Evolutionary conservation across 2,329 filamentous ascomycete species (phyloP).

Genomic region (Hymenoscyphus repandus): DNA sequence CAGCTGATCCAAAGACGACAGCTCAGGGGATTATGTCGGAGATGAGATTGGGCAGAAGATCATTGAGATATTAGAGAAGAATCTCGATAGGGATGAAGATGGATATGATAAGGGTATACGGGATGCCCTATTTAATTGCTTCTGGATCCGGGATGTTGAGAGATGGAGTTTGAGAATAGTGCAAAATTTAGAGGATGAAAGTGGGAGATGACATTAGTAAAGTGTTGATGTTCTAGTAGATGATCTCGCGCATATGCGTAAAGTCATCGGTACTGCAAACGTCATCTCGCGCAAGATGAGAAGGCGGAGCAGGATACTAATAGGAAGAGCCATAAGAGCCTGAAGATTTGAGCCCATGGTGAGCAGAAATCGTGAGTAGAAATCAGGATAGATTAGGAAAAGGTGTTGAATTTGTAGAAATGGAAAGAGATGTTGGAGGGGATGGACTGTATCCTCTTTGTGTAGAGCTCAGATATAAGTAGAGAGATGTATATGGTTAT

Average conservation of each 20-base stretch:
- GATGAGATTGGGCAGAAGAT: not conserved
- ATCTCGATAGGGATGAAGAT: not conserved
- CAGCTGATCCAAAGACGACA: not conserved
- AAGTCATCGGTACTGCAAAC: constrained; percentile 15
- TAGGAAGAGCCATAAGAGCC: constrained; percentile 51
- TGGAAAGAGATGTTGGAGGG: too few species aligned
- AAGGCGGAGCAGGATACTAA: too few species aligned
- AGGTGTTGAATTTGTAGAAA: not conserved
- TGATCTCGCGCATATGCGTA: not conserved
- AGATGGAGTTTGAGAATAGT: not conserved
- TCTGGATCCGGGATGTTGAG: not conserved
- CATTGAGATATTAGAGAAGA: not conserved
- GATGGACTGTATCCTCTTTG: too few species aligned
- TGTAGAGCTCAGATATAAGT: too few species aligned
- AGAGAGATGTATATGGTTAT: too few species aligned
- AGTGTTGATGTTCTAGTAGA: too few species aligned
- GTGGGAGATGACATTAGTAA: constrained; percentile 41
- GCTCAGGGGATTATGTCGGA: not conserved
- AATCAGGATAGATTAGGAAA: not conserved
- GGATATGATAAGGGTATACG: not conserved
- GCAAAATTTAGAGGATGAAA: not conserved
- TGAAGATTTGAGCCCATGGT: constrained; percentile 56
- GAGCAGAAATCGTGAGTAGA: constrained; percentile 37
- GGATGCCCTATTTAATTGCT: not conserved
- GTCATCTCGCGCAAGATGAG: constrained; percentile 64